Evolutionary conservation across 345 rosid genomes (phyloP), one percentile per base, ranked within the genome.

Genomic region (Moricandia arvensis): DNA sequence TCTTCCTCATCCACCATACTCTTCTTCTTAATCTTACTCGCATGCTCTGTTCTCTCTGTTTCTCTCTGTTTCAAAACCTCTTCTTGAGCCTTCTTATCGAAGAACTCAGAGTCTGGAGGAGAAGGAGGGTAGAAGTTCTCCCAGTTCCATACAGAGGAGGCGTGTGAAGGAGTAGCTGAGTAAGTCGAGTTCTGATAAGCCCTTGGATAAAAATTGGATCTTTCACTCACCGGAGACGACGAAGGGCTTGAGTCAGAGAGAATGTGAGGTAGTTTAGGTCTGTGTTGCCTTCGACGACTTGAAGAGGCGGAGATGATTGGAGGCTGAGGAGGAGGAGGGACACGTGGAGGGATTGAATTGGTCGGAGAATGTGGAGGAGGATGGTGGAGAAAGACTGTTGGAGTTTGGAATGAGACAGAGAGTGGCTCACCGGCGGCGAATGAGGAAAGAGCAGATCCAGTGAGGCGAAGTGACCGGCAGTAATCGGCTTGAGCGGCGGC

Each of bases 111-210:
- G 80, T 85, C 92, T 0, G 98, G 98, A 37, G 98, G 98, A 0
- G 98, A 94, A 0, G 98, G 98, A 80, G 98, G 98, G 74, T 80
- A 83, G 77, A 91, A 89, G 66, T 92, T 89, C 59, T 94, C 98
- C 98, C 98, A 94, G 81, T 94, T 90, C 98, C 97, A 94, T 6
- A 87, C 84, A 38, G 98, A 94, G 61, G 98, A 94, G 1, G 97
- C 72, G 59, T 91, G 97, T 0, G 98, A 94, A 2, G 97, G 97
- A 26, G 98, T 90, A 69, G 71, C 82, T 0, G 97, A 80, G 80
- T 94, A 90, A 34, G 84, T 82, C 2, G 94, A 87, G 70, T 87
- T 80, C 81, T 86, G 93, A 47, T 81, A 87, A 69, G 96, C 93
- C 3, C 86, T 80, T 7, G 96, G 98, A 37, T 37, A 8, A 34